Evolutionary conservation across 2,329 filamentous ascomycete genomes (phyloP).

Genomic region (Fusarium verrucosum): DNA sequence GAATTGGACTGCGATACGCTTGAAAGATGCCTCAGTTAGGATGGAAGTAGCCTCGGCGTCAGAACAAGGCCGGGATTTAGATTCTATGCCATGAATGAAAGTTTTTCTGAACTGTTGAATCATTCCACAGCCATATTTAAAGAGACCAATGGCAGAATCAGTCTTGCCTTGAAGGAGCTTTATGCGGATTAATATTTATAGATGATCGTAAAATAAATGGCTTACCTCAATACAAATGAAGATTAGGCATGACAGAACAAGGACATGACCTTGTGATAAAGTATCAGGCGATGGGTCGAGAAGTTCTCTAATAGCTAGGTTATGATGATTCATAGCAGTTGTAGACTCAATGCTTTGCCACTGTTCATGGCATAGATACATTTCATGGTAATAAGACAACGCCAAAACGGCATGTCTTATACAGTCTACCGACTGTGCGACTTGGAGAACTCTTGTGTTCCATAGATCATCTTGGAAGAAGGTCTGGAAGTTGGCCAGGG

Average conservation of each 20-base stretch:
- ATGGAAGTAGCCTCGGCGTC: background rate
- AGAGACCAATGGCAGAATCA: constrained; percentile 14
- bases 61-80: accelerated
- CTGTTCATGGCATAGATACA: constrained; percentile 7
- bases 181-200: accelerated
- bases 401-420: constrained; percentile 17
- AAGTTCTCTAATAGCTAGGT: constrained; percentile 19
- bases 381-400: constrained; percentile 12
- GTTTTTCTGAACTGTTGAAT: constrained; percentile 6
- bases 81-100: accelerated
- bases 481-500: constrained; percentile 18
- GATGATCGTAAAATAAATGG: accelerated
- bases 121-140: constrained; percentile 28
- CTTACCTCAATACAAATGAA: constrained; percentile 27
- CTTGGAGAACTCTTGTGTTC: constrained; percentile 13
- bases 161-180: constrained; percentile 31
- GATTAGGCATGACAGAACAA: constrained; percentile 24
- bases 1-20: constrained; percentile 14
- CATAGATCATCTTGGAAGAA: constrained; percentile 24
- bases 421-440: constrained; percentile 4
- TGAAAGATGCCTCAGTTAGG: constrained; percentile 7
- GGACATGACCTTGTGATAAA: background rate
- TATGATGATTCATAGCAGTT: constrained; percentile 15
- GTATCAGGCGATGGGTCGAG: background rate
- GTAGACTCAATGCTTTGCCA: background rate